A percentile compares a stretch with the other conserved stretches of the same genome.
Conservation (phyloP, 176 grass and related monocot genomes). For the Ampelocalamus luodianensis region DNA sequence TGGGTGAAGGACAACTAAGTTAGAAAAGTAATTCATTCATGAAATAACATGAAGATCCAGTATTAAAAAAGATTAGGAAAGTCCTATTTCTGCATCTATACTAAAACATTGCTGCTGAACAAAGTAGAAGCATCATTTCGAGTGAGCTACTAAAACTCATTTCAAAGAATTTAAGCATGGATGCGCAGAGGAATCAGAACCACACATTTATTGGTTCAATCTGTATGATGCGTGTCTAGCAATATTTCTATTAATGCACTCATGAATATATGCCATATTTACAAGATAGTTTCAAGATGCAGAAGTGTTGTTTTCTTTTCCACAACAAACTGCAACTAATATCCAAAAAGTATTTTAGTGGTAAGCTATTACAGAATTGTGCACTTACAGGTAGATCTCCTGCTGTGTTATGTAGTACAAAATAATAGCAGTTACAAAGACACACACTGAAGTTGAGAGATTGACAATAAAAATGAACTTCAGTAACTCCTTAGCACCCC, state of each 20-base stretch:
- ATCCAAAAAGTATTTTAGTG: neutral
- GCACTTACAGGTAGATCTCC: conserved; percentile 83
- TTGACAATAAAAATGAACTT: conserved; percentile 93
- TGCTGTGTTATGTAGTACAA: conserved; percentile 75
- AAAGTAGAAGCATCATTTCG: neutral
- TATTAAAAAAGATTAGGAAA: conserved; percentile 3
- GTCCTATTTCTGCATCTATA: conserved; percentile 9
- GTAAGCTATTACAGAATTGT: conserved; percentile 10
- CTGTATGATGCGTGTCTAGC: neutral
- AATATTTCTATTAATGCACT: neutral
- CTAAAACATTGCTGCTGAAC: neutral
- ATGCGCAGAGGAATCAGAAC: neutral
- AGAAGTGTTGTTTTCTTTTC: neutral
- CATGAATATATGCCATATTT: neutral
- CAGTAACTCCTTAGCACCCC: conserved; percentile 79
- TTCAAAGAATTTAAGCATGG: conserved; percentile 6
- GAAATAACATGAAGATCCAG: neutral
- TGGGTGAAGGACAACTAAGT: neutral
- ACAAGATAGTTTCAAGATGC: neutral
- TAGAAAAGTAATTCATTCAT: neutral
- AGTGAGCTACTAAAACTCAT: neutral
- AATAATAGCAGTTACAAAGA: conserved; percentile 73
- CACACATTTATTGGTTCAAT: neutral
- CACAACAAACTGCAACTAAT: neutral
- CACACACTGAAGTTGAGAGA: conserved; percentile 71